These are phyloP conservation scores for Porphyra umbilicalis DNA, from an alignment of 31 red algal species.

Conservation along the genomic window DNA sequence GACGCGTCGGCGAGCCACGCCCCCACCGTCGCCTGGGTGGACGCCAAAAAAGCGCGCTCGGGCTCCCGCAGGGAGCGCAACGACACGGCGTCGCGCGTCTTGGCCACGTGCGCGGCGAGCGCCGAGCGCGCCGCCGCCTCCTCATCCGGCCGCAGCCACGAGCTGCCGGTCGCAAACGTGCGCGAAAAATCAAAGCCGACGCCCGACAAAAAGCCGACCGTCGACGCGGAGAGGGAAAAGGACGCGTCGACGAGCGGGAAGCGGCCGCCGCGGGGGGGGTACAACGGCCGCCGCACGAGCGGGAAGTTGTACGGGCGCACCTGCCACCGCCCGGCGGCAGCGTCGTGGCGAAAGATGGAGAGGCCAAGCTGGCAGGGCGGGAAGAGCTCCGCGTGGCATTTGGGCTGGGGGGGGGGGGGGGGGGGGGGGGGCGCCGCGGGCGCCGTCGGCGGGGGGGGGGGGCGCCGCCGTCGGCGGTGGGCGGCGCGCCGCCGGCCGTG, in stretches of 20 bases:
- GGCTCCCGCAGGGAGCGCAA: background rate
- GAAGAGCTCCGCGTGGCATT: constrained; percentile 26
- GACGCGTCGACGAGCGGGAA: constrained; percentile 46
- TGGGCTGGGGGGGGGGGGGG: background rate
- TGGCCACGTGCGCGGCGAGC: background rate
- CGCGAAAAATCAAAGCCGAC: constrained; percentile 63
- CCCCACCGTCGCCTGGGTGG: background rate
- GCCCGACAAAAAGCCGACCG: constrained; percentile 34
- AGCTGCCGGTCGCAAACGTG: constrained; percentile 23
- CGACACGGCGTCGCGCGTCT: background rate
- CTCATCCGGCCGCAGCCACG: constrained; percentile 38
- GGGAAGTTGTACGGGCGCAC: constrained; percentile 55
- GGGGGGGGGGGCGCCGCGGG: background rate
- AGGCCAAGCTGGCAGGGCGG: constrained; percentile 58
- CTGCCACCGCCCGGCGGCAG: constrained; percentile 19
- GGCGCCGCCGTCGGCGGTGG: too few species aligned
- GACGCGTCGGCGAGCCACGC: background rate
- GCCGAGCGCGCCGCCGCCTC: constrained; percentile 14
- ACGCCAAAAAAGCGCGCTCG: background rate
- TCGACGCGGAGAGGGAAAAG: constrained; percentile 35
- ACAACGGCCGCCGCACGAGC: constrained; percentile 44
- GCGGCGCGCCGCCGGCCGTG: background rate
- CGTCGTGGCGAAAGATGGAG: constrained; percentile 35
- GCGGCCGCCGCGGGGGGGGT: constrained; percentile 18
- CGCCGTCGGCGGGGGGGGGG: background rate